Conservation (phyloP, 129 eudicot species). For the Oenanthe sinensis region DNA sequence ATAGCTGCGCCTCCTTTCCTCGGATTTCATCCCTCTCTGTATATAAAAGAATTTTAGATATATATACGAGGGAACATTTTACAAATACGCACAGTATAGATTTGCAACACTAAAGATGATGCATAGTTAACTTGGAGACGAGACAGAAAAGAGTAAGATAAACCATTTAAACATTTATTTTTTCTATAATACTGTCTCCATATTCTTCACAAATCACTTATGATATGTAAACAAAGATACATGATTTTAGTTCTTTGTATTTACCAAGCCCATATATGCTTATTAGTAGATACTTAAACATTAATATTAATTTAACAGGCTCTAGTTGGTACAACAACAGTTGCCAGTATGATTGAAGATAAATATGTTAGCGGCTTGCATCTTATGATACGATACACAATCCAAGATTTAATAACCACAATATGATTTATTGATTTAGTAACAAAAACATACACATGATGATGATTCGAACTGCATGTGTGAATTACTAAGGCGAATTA, state of each 20-base stretch:
- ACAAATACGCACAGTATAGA: background rate
- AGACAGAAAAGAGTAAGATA: background rate
- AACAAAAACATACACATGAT: background rate
- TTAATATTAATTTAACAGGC: background rate
- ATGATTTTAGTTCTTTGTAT: background rate
- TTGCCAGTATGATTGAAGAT: background rate
- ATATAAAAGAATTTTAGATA: background rate
- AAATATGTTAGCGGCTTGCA: background rate
- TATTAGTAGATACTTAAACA: background rate
- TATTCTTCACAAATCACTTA: background rate
- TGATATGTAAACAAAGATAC: background rate
- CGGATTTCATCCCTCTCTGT: conserved; percentile 78
- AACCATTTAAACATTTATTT: background rate
- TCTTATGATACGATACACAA: background rate
- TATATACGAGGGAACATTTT: background rate
- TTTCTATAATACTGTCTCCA: background rate
- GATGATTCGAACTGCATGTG: background rate
- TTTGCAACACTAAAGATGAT: background rate
- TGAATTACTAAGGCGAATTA: background rate
- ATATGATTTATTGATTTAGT: background rate
- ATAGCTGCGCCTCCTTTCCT: conserved; percentile 70
- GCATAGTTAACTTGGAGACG: background rate
- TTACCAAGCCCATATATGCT: background rate
- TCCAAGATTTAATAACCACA: background rate
- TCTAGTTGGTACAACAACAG: background rate